Percentiles rank a stretch among this genome's conserved stretches.
phyloP scores from a whole-genome alignment of 768 basidiomycete genomes.

The Termitomyces titanicus region DNA sequence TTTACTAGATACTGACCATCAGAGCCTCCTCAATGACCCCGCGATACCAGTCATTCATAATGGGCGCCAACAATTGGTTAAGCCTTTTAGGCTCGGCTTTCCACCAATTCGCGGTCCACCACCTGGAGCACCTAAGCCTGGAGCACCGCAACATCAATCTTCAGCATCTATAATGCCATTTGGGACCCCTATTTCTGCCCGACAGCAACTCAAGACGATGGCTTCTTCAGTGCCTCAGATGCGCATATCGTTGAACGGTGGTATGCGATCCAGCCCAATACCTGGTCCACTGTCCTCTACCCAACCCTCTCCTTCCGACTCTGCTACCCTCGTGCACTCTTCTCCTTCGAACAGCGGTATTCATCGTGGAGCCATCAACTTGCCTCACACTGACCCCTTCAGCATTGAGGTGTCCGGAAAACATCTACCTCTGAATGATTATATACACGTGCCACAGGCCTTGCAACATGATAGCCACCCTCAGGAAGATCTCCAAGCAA shows the following conservation, averaged over 20 bases:
- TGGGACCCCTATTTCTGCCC: neutral
- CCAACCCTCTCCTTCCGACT: neutral
- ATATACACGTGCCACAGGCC: neutral
- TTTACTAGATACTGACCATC: neutral
- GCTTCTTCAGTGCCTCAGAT: neutral
- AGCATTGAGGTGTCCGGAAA: neutral
- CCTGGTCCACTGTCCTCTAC: neutral
- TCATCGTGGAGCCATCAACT: neutral
- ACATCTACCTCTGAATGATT: neutral
- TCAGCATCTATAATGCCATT: neutral
- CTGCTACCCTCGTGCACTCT: neutral
- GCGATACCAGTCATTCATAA: neutral
- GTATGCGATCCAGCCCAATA: neutral
- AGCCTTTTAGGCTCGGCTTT: neutral
- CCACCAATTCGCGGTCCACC: neutral
- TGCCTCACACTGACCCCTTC: neutral
- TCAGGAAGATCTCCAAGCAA: neutral
- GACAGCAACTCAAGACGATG: neutral
- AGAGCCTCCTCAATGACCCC: neutral
- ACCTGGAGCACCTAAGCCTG: neutral
- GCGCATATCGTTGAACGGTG: neutral
- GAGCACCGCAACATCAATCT: neutral
- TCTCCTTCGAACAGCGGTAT: neutral
- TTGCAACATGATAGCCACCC: neutral
- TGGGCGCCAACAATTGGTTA: neutral